Evolutionary conservation across 2,329 filamentous ascomycete genomes (phyloP), one percentile per base, ranked within the genome.

Genomic region (Trichoderma koningiopsis): DNA sequence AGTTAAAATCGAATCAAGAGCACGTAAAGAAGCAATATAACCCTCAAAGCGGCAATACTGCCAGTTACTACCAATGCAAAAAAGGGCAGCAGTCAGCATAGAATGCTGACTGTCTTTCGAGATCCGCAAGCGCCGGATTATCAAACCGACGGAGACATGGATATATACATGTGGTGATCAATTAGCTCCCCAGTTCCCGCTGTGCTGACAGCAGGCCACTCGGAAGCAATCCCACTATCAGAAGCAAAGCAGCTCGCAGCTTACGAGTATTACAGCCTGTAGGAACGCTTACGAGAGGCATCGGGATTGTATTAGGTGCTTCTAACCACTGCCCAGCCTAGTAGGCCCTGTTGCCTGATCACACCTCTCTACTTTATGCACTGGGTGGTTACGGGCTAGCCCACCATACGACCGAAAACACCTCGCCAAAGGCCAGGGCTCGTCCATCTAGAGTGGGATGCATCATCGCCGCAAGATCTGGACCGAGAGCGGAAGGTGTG

Each of bases 401-500:
- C 29, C 60, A 16, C 27, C 47, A 29, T 62, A 52, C 60, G 29
- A 29, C 35, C 53, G 27, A 43, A 60, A 40, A 60, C 40, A 43
- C 40, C 40, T 43, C 40, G 40, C 19, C 19, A 60, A 43, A 29
- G 29, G 58, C 35, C 35, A 43, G 40, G 40, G 16, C 37, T 27
- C 37, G 33, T 52, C 59, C 52, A 55, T 33, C 43, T 31, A 52
- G 19, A 27, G 7, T 14, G 61, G 53, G 61, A 64, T 40, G 33
- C 52, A 64, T 56, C 33, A 43, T 43, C 16, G 33, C 24, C 37
- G 13, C 27, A 64, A 56, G 49, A 64, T 55, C 24, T 37, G 14
- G n/a, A 55, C 49, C 61, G 13, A 43, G 22, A 64, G 49, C 22
- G 61, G 61, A 64, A 64, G 61, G 49, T 55, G 61, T 55, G 14